phyloP scores from a whole-genome alignment of 2,329 filamentous ascomycete genomes.

The Pezicula neosporulosa region DNA sequence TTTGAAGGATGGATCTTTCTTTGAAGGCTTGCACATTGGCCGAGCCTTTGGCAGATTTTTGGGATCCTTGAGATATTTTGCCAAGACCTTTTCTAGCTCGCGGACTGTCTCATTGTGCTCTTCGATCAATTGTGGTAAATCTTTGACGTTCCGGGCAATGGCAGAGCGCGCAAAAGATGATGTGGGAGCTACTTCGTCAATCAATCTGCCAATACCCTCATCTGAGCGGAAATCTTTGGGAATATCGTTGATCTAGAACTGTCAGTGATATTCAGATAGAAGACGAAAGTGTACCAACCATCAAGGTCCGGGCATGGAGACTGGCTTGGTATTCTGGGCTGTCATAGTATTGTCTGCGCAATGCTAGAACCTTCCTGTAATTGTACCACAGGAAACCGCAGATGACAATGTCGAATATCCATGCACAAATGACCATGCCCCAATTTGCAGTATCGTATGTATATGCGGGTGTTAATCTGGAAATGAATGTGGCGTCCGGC shows the following conservation, averaged over 20 bases:
- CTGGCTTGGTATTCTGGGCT: slow-evolving; percentile 85
- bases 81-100: slow-evolving; percentile 76
- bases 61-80: slow-evolving; percentile 89
- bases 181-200: slow-evolving; percentile 75
- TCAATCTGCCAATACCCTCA: slow-evolving; percentile 81
- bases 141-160: slow-evolving; percentile 88
- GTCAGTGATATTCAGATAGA: slow-evolving; percentile 5
- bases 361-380: slow-evolving; percentile 67
- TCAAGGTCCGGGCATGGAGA: slow-evolving; percentile 70
- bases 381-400: slow-evolving; percentile 87
- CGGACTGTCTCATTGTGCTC: slow-evolving; percentile 80
- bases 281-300: slow-evolving; percentile 40
- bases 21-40: slow-evolving; percentile 76
- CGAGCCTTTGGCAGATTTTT: slow-evolving; percentile 72
- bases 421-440: slow-evolving; percentile 57
- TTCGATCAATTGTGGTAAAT: slow-evolving; percentile 79
- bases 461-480: slow-evolving; percentile 56
- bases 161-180: slow-evolving; percentile 76
- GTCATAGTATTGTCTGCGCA: slow-evolving; percentile 79
- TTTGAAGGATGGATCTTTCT: slow-evolving; percentile 67
- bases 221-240: slow-evolving; percentile 74
- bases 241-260: slow-evolving; percentile 73
- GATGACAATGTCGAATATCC: slow-evolving; percentile 70
- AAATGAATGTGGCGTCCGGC: slow-evolving; percentile 39
- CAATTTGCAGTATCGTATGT: slow-evolving; percentile 52